Conservation (phyloP, 1,284 basidiomycete species). For the Tylopilus sp. region DNA sequence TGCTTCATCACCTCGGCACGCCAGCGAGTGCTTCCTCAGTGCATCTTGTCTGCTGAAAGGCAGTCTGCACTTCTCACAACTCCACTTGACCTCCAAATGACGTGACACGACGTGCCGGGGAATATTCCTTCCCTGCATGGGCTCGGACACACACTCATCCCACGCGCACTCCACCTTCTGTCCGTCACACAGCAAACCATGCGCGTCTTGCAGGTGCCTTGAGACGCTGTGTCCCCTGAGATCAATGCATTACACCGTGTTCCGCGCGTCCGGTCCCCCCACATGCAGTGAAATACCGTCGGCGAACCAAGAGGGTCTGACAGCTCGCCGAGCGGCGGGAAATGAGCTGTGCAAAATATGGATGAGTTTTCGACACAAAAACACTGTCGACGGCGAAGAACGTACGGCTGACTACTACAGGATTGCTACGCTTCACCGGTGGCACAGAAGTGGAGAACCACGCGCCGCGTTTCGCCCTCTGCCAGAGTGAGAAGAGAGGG, state of each 20-base stretch:
- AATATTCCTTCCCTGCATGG: slow-evolving; percentile 41
- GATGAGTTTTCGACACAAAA: slow-evolving; percentile 10
- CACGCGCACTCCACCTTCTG: slow-evolving; percentile 26
- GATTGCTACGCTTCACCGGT: background rate
- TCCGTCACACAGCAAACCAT: slow-evolving; percentile 35
- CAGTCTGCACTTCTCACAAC: slow-evolving; percentile 30
- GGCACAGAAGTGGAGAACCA: slow-evolving; percentile 6
- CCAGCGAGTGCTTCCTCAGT: slow-evolving; percentile 32
- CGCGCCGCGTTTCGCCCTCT: background rate
- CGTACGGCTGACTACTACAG: slow-evolving; percentile 27
- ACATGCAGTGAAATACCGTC: slow-evolving; percentile 30
- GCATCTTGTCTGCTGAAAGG: slow-evolving; percentile 39
- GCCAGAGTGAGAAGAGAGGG: slow-evolving; percentile 21
- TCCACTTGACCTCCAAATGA: slow-evolving; percentile 38
- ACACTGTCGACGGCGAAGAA: background rate
- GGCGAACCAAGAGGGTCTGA: slow-evolving; percentile 10
- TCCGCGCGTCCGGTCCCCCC: slow-evolving; percentile 18
- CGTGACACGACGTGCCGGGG: slow-evolving; percentile 38
- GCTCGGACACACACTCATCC: slow-evolving; percentile 19
- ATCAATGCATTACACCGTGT: slow-evolving; percentile 28
- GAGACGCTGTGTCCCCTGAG: slow-evolving; percentile 34
- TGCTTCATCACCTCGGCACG: slow-evolving; percentile 19
- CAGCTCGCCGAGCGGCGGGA: slow-evolving; percentile 18
- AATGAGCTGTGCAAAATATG: slow-evolving; percentile 21
- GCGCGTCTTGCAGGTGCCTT: slow-evolving; percentile 34